Evolutionary conservation across 306 rosid genomes (phyloP).

Genomic region (Malus orientalis): DNA sequence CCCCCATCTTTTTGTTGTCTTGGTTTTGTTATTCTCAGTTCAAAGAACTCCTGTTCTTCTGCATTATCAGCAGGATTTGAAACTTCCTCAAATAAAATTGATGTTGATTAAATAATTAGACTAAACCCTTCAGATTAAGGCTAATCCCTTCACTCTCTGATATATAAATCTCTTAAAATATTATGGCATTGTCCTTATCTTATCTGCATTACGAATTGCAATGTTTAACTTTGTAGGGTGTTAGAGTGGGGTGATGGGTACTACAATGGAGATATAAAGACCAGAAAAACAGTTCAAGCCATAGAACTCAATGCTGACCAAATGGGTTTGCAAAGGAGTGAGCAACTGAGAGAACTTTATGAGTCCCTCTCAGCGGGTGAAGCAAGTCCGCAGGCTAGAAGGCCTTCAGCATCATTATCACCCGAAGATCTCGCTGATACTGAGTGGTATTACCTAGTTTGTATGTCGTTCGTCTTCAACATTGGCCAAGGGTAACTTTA

Average conservation of each 20-base stretch:
- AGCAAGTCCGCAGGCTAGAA: constrained; percentile 47
- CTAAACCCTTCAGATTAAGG: neutral
- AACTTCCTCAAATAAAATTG: neutral
- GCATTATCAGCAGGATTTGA: neutral
- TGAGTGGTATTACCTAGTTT: constrained; percentile 90
- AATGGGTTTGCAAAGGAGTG: constrained; percentile 68
- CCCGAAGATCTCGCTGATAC: constrained; percentile 87
- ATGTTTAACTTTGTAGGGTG: constrained; percentile 30
- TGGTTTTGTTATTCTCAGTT: neutral
- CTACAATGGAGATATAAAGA: constrained; percentile 89
- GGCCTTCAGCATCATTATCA: constrained; percentile 71
- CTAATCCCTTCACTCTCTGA: neutral
- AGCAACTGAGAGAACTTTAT: constrained; percentile 59
- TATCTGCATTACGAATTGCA: neutral
- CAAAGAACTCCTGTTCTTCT: neutral
- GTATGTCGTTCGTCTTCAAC: constrained; percentile 81
- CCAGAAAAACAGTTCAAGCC: constrained; percentile 71
- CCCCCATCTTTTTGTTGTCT: neutral
- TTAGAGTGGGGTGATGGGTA: constrained; percentile 80
- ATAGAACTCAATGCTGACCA: constrained; percentile 56
- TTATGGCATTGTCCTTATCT: neutral
- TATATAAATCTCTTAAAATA: neutral
- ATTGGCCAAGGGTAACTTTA: constrained; percentile 69
- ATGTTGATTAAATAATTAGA: neutral
- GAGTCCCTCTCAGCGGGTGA: constrained; percentile 56